Percentiles rank a stretch among this genome's conserved stretches.
Conservation (phyloP, 345 rosid species). For the Ricinus communis region DNA sequence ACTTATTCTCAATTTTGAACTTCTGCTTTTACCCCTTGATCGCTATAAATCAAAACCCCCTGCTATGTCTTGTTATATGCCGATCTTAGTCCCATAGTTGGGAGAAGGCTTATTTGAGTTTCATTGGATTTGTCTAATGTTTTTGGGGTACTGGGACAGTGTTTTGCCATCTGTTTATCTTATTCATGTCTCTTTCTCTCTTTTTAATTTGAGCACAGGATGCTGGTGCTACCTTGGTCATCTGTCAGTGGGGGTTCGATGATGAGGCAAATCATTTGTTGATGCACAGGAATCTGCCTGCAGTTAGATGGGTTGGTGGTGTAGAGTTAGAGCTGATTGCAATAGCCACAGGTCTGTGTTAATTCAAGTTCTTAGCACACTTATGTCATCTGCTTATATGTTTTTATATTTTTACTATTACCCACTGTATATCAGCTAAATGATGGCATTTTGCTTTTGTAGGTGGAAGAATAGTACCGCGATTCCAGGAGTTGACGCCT, state of each 20-base stretch:
- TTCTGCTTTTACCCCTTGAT: not conserved
- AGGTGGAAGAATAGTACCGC: slow-evolving; percentile 98
- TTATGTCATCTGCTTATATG: not conserved
- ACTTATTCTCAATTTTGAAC: not conserved
- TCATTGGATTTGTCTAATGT: not conserved
- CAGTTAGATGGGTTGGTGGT: slow-evolving; percentile 99
- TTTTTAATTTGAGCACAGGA: slow-evolving; percentile 49
- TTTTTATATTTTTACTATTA: not conserved
- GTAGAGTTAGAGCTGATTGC: slow-evolving; percentile 98
- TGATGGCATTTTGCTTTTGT: slow-evolving; percentile 21
- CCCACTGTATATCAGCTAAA: slow-evolving; percentile 1
- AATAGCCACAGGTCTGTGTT: slow-evolving; percentile 78
- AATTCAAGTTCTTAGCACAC: slow-evolving; percentile 1
- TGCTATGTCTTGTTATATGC: not conserved
- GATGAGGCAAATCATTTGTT: slow-evolving; percentile 97
- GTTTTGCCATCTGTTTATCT: not conserved
- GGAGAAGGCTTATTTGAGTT: not conserved
- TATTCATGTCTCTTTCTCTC: not conserved
- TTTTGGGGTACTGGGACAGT: slow-evolving; percentile 1
- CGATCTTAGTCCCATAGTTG: not conserved
- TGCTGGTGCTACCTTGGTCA: slow-evolving; percentile 93
- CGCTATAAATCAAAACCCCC: not conserved
- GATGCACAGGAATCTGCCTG: slow-evolving; percentile 95
- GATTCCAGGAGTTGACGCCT: slow-evolving; percentile 94
- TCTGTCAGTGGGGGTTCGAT: slow-evolving; percentile 99